Evolutionary conservation across 202 grass and related monocot genomes (phyloP), one percentile per base, ranked within the genome.

Genomic region (Miscanthus sacchariflorus): DNA sequence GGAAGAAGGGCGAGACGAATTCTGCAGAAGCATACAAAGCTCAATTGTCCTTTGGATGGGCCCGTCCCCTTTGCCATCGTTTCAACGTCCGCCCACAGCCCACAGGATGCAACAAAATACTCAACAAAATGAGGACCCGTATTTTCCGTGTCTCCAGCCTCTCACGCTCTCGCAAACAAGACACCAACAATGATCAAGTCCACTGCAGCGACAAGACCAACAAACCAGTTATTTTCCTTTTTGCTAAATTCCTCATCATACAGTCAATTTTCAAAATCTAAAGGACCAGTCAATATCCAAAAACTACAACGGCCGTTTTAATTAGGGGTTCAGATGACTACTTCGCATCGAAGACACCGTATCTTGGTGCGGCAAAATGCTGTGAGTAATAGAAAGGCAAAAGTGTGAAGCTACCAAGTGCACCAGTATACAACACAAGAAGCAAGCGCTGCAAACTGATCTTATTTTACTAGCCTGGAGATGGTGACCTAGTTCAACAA

Each of bases 401-500:
- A 83, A 52, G n/a, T 79, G 44, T 83, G 74, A 36, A 81, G 30
- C 48, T 89, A 86, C 72, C 58, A 8, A 75, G 68, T 28, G 36
- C 39, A 36, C n/a, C n/a, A 52, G 48, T 79, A 52, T 68, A 68
- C 30, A 15, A 83, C 19, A 68, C 43, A 67, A 76, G 6, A 72
- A 49, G 18, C 71, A 38, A 19, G 1, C 23, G 24, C 48, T 48
- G n/a, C 36, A 30, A 79, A 63, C 39, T 84, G 68, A 63, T 76
- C 10, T 85, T 87, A 87, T 89, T 87, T n/a, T n/a, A 52, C 84
- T 86, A 89, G 68, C 39, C 68, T 63, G 70, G 39, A 68, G 17
- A 72, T 19, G 71, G 43, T 44, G 15, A 38, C 72, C 65, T 67
- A 81, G 14, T 79, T 4, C 4, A 43, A 11, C 2, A 19, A 42